Conservation (phyloP, 768 basidiomycete species). For the Calocybe cyanea region DNA sequence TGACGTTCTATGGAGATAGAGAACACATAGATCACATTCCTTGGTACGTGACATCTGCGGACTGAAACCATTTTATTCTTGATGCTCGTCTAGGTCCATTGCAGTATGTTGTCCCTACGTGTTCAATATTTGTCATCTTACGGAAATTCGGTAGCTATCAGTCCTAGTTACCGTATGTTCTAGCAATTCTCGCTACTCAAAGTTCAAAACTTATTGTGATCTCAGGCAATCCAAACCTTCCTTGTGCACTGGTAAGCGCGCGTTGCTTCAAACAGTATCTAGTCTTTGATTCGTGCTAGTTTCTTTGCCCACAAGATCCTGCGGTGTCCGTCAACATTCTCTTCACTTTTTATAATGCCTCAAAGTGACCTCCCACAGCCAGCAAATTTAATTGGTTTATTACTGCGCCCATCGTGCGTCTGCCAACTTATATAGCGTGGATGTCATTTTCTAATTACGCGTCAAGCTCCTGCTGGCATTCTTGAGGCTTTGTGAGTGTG, state of each 20-base stretch:
- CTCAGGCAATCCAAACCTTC: slow-evolving; percentile 24
- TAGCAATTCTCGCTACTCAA: not conserved
- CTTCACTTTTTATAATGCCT: not conserved
- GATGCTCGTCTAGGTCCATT: slow-evolving; percentile 11
- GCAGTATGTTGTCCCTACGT: slow-evolving; percentile 7
- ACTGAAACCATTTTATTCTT: not conserved
- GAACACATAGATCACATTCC: slow-evolving; percentile 12
- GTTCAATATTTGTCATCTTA: not conserved
- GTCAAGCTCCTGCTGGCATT: slow-evolving; percentile 17
- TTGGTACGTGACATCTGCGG: slow-evolving; percentile 13
- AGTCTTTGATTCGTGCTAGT: not conserved
- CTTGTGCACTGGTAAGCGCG: slow-evolving; percentile 20
- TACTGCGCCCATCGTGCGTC: slow-evolving; percentile 21
- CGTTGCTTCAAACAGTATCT: not conserved
- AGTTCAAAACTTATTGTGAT: not conserved
- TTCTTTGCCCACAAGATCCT: slow-evolving; percentile 16
- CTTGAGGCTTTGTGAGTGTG: slow-evolving; percentile 18
- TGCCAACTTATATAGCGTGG: not conserved
- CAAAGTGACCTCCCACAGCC: slow-evolving; percentile 10
- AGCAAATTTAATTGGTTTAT: slow-evolving; percentile 24
- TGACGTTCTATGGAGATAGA: slow-evolving; percentile 17
- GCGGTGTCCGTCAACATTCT: slow-evolving; percentile 6
- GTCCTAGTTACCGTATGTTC: slow-evolving; percentile 15
- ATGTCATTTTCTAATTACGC: not conserved
- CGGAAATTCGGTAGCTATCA: slow-evolving; percentile 7